phyloP scores from a whole-genome alignment of 352 stramenopile genomes.

The Ophiocytium majus region DNA sequence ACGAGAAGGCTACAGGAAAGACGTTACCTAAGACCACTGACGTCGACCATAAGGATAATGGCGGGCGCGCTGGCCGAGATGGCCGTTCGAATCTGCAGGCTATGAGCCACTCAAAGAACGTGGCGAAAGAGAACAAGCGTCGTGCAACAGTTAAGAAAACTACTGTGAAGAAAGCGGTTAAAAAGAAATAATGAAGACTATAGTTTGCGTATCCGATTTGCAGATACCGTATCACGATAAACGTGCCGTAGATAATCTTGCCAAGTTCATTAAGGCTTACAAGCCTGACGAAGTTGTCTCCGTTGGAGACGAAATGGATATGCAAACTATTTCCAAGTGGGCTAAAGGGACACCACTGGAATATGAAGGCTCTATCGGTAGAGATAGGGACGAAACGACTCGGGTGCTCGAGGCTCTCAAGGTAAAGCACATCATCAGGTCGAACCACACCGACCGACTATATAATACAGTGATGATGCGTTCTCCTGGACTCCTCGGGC shows the following conservation, averaged over 20 bases:
- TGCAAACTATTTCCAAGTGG: conserved; percentile 3
- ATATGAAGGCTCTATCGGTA: not conserved
- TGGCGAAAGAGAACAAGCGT: no score
- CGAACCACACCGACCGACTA: conserved; percentile 2
- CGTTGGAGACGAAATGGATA: conserved; percentile 1
- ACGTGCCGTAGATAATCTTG: not conserved
- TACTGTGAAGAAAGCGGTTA: not conserved
- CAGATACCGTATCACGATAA: not conserved
- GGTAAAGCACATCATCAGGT: conserved; percentile 8
- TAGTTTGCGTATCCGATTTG: not conserved
- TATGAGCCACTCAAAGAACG: no score
- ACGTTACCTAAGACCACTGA: no score
- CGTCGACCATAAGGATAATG: no score
- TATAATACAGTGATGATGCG: not conserved
- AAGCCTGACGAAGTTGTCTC: not conserved
- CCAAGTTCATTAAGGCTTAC: not conserved
- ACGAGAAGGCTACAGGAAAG: no score
- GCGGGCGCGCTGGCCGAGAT: no score
- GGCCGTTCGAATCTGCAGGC: no score
- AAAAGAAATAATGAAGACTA: no score
- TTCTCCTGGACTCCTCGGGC: not conserved
- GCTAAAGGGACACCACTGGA: not conserved
- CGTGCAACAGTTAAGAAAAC: no score
- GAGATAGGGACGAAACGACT: not conserved
- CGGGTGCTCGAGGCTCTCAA: not conserved